Conservation (phyloP, 225 moss, liverwort and hornwort genomes). For the Physcomitrium patens region DNA sequence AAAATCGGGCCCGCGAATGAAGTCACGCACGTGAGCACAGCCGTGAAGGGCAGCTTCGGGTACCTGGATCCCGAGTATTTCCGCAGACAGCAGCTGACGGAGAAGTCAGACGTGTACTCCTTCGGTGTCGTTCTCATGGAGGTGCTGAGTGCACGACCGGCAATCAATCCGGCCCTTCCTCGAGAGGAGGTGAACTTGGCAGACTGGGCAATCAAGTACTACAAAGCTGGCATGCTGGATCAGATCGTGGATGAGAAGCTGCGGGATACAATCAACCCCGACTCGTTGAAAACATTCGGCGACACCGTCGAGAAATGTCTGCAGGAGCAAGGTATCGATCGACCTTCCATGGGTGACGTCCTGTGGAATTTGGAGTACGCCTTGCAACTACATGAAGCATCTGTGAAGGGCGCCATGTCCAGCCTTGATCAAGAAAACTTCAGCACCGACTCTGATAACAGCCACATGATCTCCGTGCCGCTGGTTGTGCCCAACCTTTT, state of each 20-base stretch:
- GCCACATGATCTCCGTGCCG: constrained; percentile 47
- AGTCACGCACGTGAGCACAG: constrained; percentile 95
- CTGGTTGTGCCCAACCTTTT: constrained; percentile 55
- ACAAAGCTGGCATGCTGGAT: constrained; percentile 90
- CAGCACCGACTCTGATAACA: constrained; percentile 47
- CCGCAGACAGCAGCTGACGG: constrained; percentile 93
- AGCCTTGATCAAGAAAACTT: constrained; percentile 48
- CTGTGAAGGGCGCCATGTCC: constrained; percentile 38
- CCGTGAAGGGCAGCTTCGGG: constrained; percentile 96
- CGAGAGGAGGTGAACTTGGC: constrained; percentile 97
- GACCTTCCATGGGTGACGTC: constrained; percentile 96
- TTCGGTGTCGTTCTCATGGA: constrained; percentile 99
- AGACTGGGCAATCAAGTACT: constrained; percentile 99
- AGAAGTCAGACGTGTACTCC: constrained; percentile 95
- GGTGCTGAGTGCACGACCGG: constrained; percentile 93
- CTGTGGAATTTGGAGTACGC: constrained; percentile 99
- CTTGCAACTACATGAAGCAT: constrained; percentile 82
- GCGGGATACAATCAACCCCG: constrained; percentile 66
- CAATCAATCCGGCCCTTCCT: constrained; percentile 91
- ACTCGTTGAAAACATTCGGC: constrained; percentile 84
- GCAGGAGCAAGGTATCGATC: constrained; percentile 95
- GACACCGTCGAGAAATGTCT: constrained; percentile 95
- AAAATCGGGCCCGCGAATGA: constrained; percentile 93
- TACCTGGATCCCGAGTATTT: constrained; percentile 97
- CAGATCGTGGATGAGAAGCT: constrained; percentile 86